phyloP scores from a whole-genome alignment of 2,329 filamentous ascomycete species.

The Phaeosphaeriaceae sp. region DNA sequence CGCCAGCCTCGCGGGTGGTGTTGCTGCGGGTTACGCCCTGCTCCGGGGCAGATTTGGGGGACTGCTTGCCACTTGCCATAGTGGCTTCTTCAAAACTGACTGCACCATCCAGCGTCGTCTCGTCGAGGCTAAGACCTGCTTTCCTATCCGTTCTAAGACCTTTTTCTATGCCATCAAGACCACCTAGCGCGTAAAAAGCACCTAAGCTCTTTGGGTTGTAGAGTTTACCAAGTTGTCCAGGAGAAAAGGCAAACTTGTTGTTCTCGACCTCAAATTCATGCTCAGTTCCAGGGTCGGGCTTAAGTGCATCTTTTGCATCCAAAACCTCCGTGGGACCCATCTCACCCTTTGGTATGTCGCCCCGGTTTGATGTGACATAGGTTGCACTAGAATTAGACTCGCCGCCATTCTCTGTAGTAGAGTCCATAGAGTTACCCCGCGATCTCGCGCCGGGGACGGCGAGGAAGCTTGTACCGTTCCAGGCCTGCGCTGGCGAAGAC shows the following conservation, averaged over 20 bases:
- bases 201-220: conserved; percentile 79
- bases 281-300: conserved; percentile 76
- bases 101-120: conserved; percentile 67
- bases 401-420: conserved; percentile 59
- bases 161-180: conserved; percentile 74
- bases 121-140: conserved; percentile 74
- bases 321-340: conserved; percentile 61
- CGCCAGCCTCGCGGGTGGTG: conserved; percentile 33
- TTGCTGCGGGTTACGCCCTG: conserved; percentile 19
- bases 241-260: conserved; percentile 85
- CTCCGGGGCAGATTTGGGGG: conserved; percentile 25
- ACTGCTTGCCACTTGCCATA: conserved; percentile 27
- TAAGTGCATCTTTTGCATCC: conserved; percentile 72
- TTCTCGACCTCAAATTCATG: conserved; percentile 72
- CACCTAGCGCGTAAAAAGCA: conserved; percentile 78
- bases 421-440: conserved; percentile 71
- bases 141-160: conserved; percentile 71
- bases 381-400: conserved; percentile 65
- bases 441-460: conserved; percentile 69
- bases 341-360: conserved; percentile 51
- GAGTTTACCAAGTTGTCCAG: conserved; percentile 81
- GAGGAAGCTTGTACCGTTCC: conserved; percentile 66
- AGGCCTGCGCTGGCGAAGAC: conserved; percentile 65
- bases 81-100: conserved; percentile 73
- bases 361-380: conserved; percentile 58